Base-by-base conservation (phyloP, 1,284 basidiomycete genomes). In the Ustilago loliicola region DNA sequence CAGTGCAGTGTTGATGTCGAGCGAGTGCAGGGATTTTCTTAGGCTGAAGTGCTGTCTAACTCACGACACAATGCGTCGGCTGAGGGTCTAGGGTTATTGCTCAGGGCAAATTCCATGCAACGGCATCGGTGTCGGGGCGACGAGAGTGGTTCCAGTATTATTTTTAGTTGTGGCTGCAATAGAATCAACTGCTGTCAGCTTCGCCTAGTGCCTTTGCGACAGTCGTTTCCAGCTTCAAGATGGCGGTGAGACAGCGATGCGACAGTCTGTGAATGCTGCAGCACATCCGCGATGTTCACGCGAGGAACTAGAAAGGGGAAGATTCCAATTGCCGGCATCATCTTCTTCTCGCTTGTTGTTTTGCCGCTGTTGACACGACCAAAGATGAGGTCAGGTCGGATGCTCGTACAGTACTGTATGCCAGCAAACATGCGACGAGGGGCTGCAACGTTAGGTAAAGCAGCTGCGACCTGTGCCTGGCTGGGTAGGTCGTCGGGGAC, bases 401-500 rank as follows among this genome's bases (percentile, higher is more conserved):
- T 19, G n/a, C 15, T 42, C n/a, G n/a, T n/a, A n/a, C n/a, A n/a
- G n/a, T n/a, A n/a, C n/a, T 15, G 7, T 42, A 13, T 34, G 32
- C 32, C 32, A 34, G 32, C 32, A 15, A 21, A 4, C 13, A 15
- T 42, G n/a, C n/a, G 15, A 7, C 17, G n/a, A 19, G 9, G 40
- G 7, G 40, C 40, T 42, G 40, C 40, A 42, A 42, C 15, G 40
- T 42, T 42, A 42, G 40, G 40, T 42, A 42, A 42, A 42, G 40
- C 13, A 42, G 40, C 7, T 10, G 32, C 32, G 15, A 19, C 40
- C n/a, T n/a, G n/a, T n/a, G n/a, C n/a, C n/a, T n/a, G n/a, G n/a
- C n/a, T n/a, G n/a, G n/a, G n/a, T n/a, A n/a, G n/a, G n/a, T n/a
- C n/a, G n/a, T n/a, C n/a, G n/a, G n/a, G n/a, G n/a, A n/a, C n/a